A percentile compares a stretch with the other conserved stretches of the same genome.
Conservation (phyloP, 306 rosid genomes). For the Vigna unguiculata region DNA sequence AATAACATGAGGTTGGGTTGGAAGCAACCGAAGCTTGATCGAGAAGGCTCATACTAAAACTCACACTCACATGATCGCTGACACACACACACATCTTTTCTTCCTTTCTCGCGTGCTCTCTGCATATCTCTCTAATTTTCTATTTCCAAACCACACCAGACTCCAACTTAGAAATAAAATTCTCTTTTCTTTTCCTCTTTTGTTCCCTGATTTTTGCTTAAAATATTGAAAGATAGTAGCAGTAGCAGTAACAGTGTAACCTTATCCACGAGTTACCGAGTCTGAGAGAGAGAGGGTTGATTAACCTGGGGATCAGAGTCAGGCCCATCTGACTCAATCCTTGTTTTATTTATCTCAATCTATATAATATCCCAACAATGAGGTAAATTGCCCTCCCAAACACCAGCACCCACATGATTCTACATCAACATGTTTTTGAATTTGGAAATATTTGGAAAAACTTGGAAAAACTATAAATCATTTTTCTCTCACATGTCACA, state of each 20-base stretch:
- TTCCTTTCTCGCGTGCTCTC: conserved; percentile 77
- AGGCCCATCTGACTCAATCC: conserved; percentile 46
- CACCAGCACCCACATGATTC: conserved; percentile 48
- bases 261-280: conserved; percentile 58
- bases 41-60: conserved; percentile 37
- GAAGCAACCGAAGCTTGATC: conserved; percentile 51
- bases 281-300: neutral
- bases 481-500: no score
- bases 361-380: conserved; percentile 28
- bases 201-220: neutral
- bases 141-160: conserved; percentile 21
- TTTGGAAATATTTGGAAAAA: no score
- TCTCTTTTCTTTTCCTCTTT: neutral
- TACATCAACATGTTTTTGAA: conserved; percentile 43
- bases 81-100: conserved; percentile 54
- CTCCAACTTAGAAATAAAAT: neutral
- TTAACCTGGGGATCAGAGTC: conserved; percentile 69
- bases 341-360: conserved; percentile 46
- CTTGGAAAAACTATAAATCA: no score
- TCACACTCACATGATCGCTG: conserved; percentile 79
- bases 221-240: neutral
- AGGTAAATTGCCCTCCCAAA: conserved; percentile 40
- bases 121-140: conserved; percentile 52
- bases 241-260: conserved; percentile 48
- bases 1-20: no score